Evolutionary conservation across 1,139 yeast genomes (phyloP).

Genomic region (Hyphopichia wangnamkhiaoensis): DNA sequence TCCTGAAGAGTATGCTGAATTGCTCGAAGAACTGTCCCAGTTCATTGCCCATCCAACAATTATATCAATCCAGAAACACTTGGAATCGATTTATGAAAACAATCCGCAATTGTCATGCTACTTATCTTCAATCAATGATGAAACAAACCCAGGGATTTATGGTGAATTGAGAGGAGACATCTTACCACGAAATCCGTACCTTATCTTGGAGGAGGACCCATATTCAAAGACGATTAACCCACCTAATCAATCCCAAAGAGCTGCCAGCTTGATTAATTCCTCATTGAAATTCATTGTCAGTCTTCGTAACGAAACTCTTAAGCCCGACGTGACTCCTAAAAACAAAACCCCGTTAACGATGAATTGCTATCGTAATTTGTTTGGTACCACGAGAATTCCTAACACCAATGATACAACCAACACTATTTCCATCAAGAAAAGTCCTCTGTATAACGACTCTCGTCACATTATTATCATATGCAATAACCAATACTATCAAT

Average conservation of each 20-base stretch:
- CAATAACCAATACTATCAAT: constrained; percentile 60
- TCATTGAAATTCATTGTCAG: constrained; percentile 65
- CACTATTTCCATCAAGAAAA: constrained; percentile 30
- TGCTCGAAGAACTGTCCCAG: constrained; percentile 42
- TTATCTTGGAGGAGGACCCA: constrained; percentile 74
- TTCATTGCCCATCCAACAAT: constrained; percentile 46
- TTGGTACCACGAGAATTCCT: constrained; percentile 70
- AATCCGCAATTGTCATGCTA: constrained; percentile 46
- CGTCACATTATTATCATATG: constrained; percentile 59
- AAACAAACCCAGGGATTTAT: constrained; percentile 61
- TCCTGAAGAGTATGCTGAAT: constrained; percentile 39
- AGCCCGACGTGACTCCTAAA: constrained; percentile 58
- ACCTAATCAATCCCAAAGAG: constrained; percentile 65
- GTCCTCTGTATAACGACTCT: constrained; percentile 26
- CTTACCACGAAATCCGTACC: constrained; percentile 73
- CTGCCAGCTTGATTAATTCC: constrained; percentile 66
- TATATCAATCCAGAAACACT: constrained; percentile 53
- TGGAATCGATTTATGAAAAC: constrained; percentile 44
- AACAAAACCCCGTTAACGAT: constrained; percentile 58
- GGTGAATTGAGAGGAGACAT: constrained; percentile 67
- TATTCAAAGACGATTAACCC: constrained; percentile 54
- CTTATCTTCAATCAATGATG: constrained; percentile 60
- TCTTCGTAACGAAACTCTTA: constrained; percentile 51
- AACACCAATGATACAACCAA: constrained; percentile 28
- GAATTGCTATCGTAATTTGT: constrained; percentile 64